phyloP scores from a whole-genome alignment of 257 asterid species.

The Solanum chmielewskii region DNA sequence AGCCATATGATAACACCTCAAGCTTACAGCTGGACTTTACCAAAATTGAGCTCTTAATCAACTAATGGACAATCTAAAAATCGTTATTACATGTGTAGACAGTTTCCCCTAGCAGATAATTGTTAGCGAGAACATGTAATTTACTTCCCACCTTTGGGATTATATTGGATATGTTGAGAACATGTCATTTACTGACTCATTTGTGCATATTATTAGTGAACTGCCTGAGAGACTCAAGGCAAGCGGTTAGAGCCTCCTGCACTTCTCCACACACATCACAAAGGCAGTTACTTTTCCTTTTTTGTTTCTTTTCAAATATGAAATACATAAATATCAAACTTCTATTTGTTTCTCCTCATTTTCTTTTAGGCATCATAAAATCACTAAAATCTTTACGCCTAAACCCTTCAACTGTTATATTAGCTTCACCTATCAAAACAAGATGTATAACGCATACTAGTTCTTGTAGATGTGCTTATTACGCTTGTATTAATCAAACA shows the following conservation, averaged over 20 bases:
- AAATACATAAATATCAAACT: neutral
- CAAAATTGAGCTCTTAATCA: neutral
- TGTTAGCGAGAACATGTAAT: neutral
- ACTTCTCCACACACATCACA: neutral
- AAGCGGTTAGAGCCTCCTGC: neutral
- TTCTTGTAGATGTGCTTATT: neutral
- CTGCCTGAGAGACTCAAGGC: neutral
- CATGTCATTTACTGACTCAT: neutral
- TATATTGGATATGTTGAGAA: neutral
- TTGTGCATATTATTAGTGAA: neutral
- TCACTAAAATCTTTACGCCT: neutral
- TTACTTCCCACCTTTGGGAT: neutral
- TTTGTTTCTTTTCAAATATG: neutral
- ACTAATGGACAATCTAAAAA: neutral
- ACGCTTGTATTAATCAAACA: neutral
- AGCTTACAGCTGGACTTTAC: neutral
- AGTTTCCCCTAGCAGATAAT: neutral
- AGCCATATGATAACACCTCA: neutral
- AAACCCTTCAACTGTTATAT: neutral
- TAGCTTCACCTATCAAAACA: neutral
- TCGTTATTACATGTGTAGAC: neutral
- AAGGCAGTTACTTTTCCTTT: neutral
- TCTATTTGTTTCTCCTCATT: neutral
- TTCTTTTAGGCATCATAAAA: neutral
- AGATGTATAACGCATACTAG: neutral